phyloP scores from a whole-genome alignment of 306 rosid genomes.

The Vachellia pachyceras region DNA sequence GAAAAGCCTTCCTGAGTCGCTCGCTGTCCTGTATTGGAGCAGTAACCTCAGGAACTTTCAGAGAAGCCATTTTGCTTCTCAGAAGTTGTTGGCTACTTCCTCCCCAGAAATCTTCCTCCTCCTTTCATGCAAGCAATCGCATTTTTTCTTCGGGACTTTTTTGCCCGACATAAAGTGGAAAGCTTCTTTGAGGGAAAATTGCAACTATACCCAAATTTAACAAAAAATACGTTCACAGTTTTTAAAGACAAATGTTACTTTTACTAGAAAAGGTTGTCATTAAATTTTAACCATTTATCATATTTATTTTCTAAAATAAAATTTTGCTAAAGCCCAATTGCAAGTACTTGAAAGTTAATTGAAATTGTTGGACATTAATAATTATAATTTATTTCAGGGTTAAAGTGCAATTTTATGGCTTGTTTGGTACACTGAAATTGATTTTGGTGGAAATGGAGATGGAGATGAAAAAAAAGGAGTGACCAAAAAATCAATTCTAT shows the following conservation, averaged over 20 bases:
- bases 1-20: constrained; percentile 69
- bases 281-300: not conserved
- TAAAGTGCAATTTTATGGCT: no score
- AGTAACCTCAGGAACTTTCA: constrained; percentile 72
- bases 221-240: not conserved
- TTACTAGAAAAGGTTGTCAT: not conserved
- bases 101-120: constrained; percentile 23
- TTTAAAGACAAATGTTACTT: not conserved
- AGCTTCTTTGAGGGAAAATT: not conserved
- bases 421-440: no score
- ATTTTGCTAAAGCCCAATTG: not conserved
- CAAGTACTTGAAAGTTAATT: not conserved
- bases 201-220: not conserved
- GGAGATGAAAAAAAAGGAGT: no score
- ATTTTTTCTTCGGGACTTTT: not conserved
- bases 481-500: no score
- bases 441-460: no score
- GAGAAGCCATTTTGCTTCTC: constrained; percentile 53
- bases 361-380: not conserved
- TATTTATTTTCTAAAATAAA: not conserved
- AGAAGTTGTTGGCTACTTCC: not conserved
- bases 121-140: constrained; percentile 21
- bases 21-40: constrained; percentile 73
- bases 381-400: not conserved
- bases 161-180: not conserved